Base-by-base conservation (phyloP, 192 early-diverging fungal species). In the Pilobolus umbonatus region DNA sequence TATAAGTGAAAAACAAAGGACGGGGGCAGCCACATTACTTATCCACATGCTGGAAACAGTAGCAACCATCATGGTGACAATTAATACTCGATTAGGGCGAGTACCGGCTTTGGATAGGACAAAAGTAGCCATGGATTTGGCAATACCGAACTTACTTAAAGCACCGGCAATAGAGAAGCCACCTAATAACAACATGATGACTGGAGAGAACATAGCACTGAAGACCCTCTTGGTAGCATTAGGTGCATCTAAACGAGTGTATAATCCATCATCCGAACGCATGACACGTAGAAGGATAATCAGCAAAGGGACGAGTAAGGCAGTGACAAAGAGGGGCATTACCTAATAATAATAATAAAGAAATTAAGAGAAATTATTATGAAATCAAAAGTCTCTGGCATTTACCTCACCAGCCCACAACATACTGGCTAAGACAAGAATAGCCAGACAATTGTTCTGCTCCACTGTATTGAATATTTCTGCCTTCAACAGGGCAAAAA, bases 11-110 rank as follows among this genome's bases (percentile, higher is more conserved):
- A 98, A 95, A 75, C 95, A 98, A 14, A 98, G 76, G 15, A 96
- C 95, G 9, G 95, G 95, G 9, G 95, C 95, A 2, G 95, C 95
- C 5, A 98, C 95, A 60, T 98, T 98, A 43, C 83, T 86, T 58
- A 98, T 98, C 95, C 93, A 95, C 95, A 98, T 98, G 74, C 90
- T 93, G 10, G 92, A 90, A 77, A 98, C 82, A 2, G 93, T 95
- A n/a, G 90, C 90, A 0, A 98, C 93, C 39, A 96, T 78, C 92
- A 98, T 98, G 52, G 93, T 94, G 35, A 90, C 88, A 31, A 98
- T 76, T 24, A 98, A 72, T 3, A 98, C 95, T 7, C 72, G 71
- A 44, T 82, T 83, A 35, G 95, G 93, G 34, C 80, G 78, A 8
- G 85, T 89, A n/a, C 95, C 95, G 2, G 95, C 93, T 74, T 82